These are phyloP conservation scores for Fistulifera solaris DNA, from an alignment of 108 stramenopile species.

Conservation along the genomic window DNA sequence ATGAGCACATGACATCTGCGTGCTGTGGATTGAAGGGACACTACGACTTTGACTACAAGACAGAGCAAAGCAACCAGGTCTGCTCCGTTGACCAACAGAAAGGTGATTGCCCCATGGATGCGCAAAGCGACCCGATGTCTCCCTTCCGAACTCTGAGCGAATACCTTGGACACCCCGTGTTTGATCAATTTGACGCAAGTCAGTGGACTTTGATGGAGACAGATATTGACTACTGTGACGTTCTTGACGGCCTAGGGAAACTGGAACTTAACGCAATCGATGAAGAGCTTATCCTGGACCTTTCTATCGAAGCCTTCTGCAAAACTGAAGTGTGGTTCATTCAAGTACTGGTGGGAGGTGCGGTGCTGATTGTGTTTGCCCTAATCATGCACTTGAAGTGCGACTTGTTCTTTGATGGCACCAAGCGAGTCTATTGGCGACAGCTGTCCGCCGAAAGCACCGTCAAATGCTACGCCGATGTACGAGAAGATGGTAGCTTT, in stretches of 20 bases:
- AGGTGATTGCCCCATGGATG: conserved; percentile 25
- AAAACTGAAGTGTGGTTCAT: conserved; percentile 25
- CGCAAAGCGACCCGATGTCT: neutral
- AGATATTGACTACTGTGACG: too few species aligned
- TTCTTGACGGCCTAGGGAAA: too few species aligned
- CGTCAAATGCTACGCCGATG: too few species aligned
- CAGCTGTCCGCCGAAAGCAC: conserved; percentile 5
- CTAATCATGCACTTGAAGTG: conserved; percentile 16
- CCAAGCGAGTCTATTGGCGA: conserved; percentile 25
- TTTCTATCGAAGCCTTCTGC: conserved; percentile 23
- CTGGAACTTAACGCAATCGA: conserved; percentile 6
- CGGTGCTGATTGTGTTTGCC: conserved; percentile 13
- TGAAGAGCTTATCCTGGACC: conserved; percentile 7
- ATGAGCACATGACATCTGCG: conserved; percentile 5
- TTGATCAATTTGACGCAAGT: neutral
- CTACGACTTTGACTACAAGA: neutral
- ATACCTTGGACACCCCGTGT: neutral
- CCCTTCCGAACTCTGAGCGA: conserved; percentile 6
- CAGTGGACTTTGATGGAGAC: too few species aligned
- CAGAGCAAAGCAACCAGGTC: neutral
- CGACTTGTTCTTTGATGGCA: conserved; percentile 25
- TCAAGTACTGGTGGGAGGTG: conserved; percentile 3
- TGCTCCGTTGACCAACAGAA: neutral
- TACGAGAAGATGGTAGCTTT: too few species aligned
- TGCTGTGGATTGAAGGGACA: conserved; percentile 36